Conservation (phyloP, 352 stramenopile genomes). For the Blastocystis sp. region DNA sequence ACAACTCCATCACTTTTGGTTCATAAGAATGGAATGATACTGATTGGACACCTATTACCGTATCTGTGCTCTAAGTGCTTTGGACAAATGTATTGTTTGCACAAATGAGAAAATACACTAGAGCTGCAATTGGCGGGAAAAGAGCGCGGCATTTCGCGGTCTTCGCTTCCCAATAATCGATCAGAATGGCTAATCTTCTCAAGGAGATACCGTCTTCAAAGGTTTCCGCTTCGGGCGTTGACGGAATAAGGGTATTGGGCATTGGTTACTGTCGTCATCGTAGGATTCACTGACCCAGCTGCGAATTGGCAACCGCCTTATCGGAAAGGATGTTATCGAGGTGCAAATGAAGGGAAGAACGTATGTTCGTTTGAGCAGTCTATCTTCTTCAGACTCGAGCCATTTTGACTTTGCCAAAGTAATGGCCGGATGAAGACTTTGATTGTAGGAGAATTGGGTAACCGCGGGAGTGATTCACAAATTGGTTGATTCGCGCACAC, state of each 20-base stretch:
- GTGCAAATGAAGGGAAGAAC: conserved; percentile 28
- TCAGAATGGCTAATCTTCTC: not conserved
- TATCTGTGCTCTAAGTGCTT: no score
- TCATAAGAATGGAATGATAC: not conserved
- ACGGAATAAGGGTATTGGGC: not conserved
- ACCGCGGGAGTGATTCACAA: conserved; percentile 35
- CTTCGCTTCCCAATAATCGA: not conserved
- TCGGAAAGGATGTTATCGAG: conserved; percentile 37
- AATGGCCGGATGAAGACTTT: not conserved
- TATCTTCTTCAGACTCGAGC: not conserved
- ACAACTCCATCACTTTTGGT: not conserved
- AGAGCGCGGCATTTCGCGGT: no score
- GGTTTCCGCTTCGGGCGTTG: not conserved
- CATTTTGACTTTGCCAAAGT: conserved; percentile 18
- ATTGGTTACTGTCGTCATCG: not conserved
- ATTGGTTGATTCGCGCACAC: not conserved
- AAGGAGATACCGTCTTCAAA: not conserved
- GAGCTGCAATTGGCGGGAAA: not conserved
- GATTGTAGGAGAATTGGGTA: conserved; percentile 17
- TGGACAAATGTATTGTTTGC: no score
- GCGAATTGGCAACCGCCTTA: conserved; percentile 15
- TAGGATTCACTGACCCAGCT: not conserved
- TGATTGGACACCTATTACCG: no score
- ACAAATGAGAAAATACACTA: not conserved
- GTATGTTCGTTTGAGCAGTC: not conserved